These are phyloP conservation scores for Diaporthe vaccinii DNA, from an alignment of 2,329 filamentous ascomycete genomes.

Conservation along the genomic window DNA sequence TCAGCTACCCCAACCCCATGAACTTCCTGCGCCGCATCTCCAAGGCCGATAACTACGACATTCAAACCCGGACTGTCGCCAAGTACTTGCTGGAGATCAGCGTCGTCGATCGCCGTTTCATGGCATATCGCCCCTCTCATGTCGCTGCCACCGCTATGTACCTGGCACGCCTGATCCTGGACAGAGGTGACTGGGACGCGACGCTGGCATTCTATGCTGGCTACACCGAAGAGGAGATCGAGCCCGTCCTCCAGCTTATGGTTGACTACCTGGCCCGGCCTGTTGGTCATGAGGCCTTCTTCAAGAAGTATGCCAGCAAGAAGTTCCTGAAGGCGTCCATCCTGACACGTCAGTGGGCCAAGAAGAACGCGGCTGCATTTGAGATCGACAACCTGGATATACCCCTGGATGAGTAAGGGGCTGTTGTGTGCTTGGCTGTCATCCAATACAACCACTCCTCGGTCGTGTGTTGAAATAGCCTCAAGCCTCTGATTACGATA, in stretches of 20 bases:
- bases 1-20: slow-evolving; percentile 99
- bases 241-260: slow-evolving; percentile 94
- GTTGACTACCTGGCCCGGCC: slow-evolving; percentile 94
- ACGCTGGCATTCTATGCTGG: slow-evolving; percentile 92
- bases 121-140: slow-evolving; percentile 89
- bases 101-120: slow-evolving; percentile 93
- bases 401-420: slow-evolving; percentile 65
- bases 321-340: slow-evolving; percentile 99
- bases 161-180: slow-evolving; percentile 88
- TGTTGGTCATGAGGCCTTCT: slow-evolving; percentile 95
- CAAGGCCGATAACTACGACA: slow-evolving; percentile 99
- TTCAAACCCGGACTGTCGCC: slow-evolving; percentile 94
- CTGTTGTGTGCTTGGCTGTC: slow-evolving; percentile 35
- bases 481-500: slow-evolving; percentile 33
- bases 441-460: slow-evolving; percentile 18
- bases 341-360: slow-evolving; percentile 92
- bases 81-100: slow-evolving; percentile 99
- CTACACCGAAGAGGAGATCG: slow-evolving; percentile 92
- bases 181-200: slow-evolving; percentile 91
- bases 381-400: slow-evolving; percentile 62
- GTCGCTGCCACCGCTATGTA: slow-evolving; percentile 96
- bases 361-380: slow-evolving; percentile 76
- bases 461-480: slow-evolving; percentile 5
- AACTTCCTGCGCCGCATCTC: slow-evolving; percentile 99
- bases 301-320: slow-evolving; percentile 99